These are phyloP conservation scores for Bromus sterilis DNA, from an alignment of 176 grass and related monocot species.

Conservation along the genomic window DNA sequence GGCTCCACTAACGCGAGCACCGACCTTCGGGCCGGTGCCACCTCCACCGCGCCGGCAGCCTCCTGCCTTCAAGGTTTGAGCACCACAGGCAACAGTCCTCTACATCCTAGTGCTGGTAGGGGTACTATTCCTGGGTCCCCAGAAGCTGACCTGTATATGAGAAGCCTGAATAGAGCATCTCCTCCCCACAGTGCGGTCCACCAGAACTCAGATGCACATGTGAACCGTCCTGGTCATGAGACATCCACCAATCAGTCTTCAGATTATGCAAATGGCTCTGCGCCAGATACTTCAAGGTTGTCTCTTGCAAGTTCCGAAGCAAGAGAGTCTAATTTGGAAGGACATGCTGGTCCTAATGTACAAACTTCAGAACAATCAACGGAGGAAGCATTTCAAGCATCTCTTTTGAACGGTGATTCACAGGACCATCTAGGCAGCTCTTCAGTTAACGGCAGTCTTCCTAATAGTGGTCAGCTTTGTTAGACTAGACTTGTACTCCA, in stretches of 20 bases:
- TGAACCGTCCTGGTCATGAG: constrained; percentile 29
- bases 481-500: too few species aligned
- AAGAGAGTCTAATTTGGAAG: constrained; percentile 40
- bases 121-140: constrained; percentile 49
- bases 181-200: constrained; percentile 31
- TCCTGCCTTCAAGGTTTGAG: constrained; percentile 41
- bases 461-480: constrained; percentile 41
- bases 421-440: constrained; percentile 24
- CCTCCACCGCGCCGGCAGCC: constrained; percentile 42
- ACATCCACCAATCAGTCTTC: constrained; percentile 13
- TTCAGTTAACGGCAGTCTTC: constrained; percentile 33
- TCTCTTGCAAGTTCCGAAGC: constrained; percentile 42
- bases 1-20: too few species aligned
- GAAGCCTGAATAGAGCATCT: constrained; percentile 38
- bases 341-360: constrained; percentile 27
- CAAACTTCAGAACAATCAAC: constrained; percentile 34
- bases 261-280: constrained; percentile 44
- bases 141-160: constrained; percentile 42
- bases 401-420: constrained; percentile 25
- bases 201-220: constrained; percentile 25
- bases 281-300: constrained; percentile 33
- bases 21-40: too few species aligned
- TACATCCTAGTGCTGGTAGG: constrained; percentile 43
- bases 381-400: constrained; percentile 39
- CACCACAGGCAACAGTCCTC: constrained; percentile 28